Evolutionary conservation across 1,284 basidiomycete species (phyloP).

Genomic region (Puccinia polysora): DNA sequence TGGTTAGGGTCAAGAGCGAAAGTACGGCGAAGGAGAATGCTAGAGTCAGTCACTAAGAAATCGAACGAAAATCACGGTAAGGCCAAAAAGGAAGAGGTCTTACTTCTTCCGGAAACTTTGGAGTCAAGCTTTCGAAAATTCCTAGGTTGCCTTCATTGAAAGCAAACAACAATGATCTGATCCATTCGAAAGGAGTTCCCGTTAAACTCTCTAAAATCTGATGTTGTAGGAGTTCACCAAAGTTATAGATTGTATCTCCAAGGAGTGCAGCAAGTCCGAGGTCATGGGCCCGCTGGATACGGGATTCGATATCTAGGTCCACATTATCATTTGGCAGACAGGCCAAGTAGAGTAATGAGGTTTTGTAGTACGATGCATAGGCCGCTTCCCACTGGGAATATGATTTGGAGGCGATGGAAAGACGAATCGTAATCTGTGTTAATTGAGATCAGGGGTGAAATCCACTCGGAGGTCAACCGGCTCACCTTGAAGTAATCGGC

Average conservation of each 20-base stretch:
- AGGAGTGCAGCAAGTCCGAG: constrained; percentile 86
- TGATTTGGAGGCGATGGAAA: not conserved
- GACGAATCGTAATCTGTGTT: not conserved
- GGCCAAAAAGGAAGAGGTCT: too few relatives aligned
- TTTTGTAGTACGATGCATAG: constrained; percentile 92
- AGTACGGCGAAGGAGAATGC: not conserved
- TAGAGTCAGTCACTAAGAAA: not conserved
- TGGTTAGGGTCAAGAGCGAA: too few relatives aligned
- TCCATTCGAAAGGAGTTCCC: constrained; percentile 77
- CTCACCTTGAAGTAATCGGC: constrained; percentile 98
- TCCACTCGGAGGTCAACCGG: constrained; percentile 45
- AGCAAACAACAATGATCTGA: constrained; percentile 83
- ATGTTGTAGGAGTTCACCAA: constrained; percentile 96
- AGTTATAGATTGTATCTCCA: constrained; percentile 96
- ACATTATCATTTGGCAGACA: constrained; percentile 72
- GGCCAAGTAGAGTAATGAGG: constrained; percentile 92
- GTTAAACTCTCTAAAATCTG: constrained; percentile 84
- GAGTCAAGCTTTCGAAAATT: constrained; percentile 83
- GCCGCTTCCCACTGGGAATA: constrained; percentile 77
- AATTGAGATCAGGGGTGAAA: not conserved
- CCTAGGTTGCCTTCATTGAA: constrained; percentile 98
- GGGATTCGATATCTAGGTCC: constrained; percentile 75
- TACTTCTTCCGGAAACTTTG: constrained; percentile 79
- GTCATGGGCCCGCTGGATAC: constrained; percentile 80
- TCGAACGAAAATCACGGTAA: too few relatives aligned